Evolutionary conservation across 2,329 filamentous ascomycete species (phyloP), one percentile per base, ranked within the genome.

Genomic region (Dactylellina cionopaga): DNA sequence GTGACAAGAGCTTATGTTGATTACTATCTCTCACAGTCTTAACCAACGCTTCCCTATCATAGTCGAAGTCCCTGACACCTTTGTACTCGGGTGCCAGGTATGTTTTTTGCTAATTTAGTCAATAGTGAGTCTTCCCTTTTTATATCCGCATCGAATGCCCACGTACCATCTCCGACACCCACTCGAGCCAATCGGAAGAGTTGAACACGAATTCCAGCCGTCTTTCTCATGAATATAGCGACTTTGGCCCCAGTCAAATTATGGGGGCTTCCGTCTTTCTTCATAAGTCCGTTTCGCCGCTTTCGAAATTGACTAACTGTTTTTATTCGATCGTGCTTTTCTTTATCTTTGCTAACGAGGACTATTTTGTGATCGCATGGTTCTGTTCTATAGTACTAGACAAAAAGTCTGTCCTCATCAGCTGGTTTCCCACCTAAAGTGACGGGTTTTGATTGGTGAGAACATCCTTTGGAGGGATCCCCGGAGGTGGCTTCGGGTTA

Each of bases 131-230:
- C 13, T n/a, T n/a, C n/a, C n/a, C n/a, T n/a, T n/a, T n/a, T n/a
- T n/a, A n/a, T n/a, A n/a, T n/a, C n/a, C 7, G 7, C 13, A 43
- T 5, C 5, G 19, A 7, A n/a, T n/a, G n/a, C n/a, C n/a, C n/a
- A n/a, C n/a, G n/a, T 60, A 47, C 55, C 55, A 60, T 60, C 6
- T 60, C 17, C 2, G 15, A n/a, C 5, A 60, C 43, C 55, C 55
- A 60, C 5, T 49, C 41, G n/a, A 60, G 29, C 9, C 15, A 47
- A n/a, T 47, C 41, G 17, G 41, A 49, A 15, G 41, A 27, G 4
- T 47, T 60, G 11, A 60, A 60, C 7, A 60, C 25, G 19, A 60
- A 60, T 27, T 35, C 25, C 39, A 7, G n/a, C 24, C 55, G 11
- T 49, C 55, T 31, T 47, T 60, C 41, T 60, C 55, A 60, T 47